phyloP scores from a whole-genome alignment of 345 rosid genomes.

The Eucalyptus leucophloia region DNA sequence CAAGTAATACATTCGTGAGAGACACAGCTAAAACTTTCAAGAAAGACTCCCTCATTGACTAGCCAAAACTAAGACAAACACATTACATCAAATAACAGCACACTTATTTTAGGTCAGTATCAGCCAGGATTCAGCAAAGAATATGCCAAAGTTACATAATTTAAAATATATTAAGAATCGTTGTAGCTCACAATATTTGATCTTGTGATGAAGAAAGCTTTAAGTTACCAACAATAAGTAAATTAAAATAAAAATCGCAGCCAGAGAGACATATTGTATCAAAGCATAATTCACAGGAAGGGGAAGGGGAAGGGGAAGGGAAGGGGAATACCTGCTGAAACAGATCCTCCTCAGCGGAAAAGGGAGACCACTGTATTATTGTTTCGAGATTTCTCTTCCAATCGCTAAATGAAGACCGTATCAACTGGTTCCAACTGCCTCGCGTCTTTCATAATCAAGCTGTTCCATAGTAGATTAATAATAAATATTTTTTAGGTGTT shows the following conservation, averaged over 20 bases:
- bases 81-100: neutral
- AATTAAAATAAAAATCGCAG: neutral
- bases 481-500: neutral
- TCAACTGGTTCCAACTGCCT: slow-evolving; percentile 43
- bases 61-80: neutral
- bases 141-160: neutral
- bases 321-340: slow-evolving; percentile 54
- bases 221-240: neutral
- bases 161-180: neutral
- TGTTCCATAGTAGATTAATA: neutral
- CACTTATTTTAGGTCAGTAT: neutral
- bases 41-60: neutral
- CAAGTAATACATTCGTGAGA: neutral
- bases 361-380: slow-evolving; percentile 77
- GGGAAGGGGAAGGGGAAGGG: neutral
- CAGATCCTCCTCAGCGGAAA: slow-evolving; percentile 63
- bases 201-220: neutral
- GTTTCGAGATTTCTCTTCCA: slow-evolving; percentile 67
- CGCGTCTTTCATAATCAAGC: slow-evolving; percentile 71
- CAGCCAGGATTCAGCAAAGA: neutral
- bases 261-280: neutral
- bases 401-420: slow-evolving; percentile 37
- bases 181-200: neutral
- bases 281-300: neutral
- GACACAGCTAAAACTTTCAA: neutral